Base-by-base conservation (phyloP, 345 rosid genomes). In the Theobroma cacao region DNA sequence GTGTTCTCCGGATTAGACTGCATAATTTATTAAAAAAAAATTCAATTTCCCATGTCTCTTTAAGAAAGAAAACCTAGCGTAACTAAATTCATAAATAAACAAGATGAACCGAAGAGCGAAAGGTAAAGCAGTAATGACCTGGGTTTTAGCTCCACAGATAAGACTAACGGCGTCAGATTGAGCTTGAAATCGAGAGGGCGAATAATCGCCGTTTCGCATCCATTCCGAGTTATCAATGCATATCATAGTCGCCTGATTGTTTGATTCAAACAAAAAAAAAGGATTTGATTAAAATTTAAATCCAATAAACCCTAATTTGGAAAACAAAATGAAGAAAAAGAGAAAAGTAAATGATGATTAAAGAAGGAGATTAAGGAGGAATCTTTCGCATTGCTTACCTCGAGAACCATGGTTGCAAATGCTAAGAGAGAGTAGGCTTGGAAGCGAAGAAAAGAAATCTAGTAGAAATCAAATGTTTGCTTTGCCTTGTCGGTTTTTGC, bases 1-100 rank as follows among this genome's bases (percentile, higher is more conserved):
- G 95, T 91, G 59, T 90, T 93, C 91, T 93, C 95, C 72, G 95
- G 97, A 83, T 93, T 91, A 10, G 94, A 89, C 97, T 93, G 84
- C 81, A 70, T 43, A 65, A 24, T 60, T 59, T 8, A 75, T 31
- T 34, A 72, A 60, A 1, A 31, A 58, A 8, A 20, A 56, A 74
- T 74, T 72, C 41, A 53, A n/a, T 63, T 64, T n/a, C 82, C 48
- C 38, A 66, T 12, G 22, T 41, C 50, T 41, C 22, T 20, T 77
- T 56, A 50, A 28, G 38, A 31, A 47, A 43, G 75, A 48, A 76
- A 40, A 8, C 86, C 87, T 82, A 82, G 73, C 50, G 10, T 47
- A 14, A 22, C 3, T 14, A 22, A 45, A 56, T 56, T 20, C 67
- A 80, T 52, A 55, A 82, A 45, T 6, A 50, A 76, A 45, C n/a